Percentiles rank a stretch among this genome's conserved stretches.
phyloP scores from a whole-genome alignment of 202 grass and related monocot species.

The Dendrocalamus latiflorus region DNA sequence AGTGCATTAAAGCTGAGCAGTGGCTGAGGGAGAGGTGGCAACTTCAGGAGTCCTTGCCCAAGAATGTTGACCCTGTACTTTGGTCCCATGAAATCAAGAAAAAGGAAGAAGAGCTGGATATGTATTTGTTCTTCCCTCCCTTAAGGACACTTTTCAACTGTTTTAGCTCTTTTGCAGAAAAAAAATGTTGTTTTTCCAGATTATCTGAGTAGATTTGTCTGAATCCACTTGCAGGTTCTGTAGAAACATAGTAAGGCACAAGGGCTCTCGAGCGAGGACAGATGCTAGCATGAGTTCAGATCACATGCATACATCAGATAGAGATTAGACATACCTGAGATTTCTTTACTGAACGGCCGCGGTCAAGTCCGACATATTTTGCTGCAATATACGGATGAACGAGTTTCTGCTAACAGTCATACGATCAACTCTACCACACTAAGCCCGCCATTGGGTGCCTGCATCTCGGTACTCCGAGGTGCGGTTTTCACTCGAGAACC shows the following conservation, averaged over 20 bases:
- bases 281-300: constrained; percentile 49
- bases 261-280: constrained; percentile 37
- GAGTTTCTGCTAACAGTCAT: no score
- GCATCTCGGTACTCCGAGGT: no score
- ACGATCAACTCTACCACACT: no score
- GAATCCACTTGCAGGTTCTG: constrained; percentile 53
- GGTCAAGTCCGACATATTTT: no score
- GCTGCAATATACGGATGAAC: no score
- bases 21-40: no score
- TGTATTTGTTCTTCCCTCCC: constrained; percentile 46
- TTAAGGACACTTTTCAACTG: background rate
- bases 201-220: constrained; percentile 16
- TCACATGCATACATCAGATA: constrained; percentile 41
- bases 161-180: constrained; percentile 9
- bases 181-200: constrained; percentile 22
- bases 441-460: no score
- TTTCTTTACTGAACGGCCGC: constrained; percentile 21
- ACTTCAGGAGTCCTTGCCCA: no score
- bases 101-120: constrained; percentile 56
- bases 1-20: no score
- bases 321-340: constrained; percentile 33
- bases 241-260: constrained; percentile 52
- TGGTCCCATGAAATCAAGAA: constrained; percentile 81
- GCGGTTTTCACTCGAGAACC: no score
- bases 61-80: constrained; percentile 74